Conservation (phyloP, 2,329 filamentous ascomycete genomes). For the Clonostachys byssicola region DNA sequence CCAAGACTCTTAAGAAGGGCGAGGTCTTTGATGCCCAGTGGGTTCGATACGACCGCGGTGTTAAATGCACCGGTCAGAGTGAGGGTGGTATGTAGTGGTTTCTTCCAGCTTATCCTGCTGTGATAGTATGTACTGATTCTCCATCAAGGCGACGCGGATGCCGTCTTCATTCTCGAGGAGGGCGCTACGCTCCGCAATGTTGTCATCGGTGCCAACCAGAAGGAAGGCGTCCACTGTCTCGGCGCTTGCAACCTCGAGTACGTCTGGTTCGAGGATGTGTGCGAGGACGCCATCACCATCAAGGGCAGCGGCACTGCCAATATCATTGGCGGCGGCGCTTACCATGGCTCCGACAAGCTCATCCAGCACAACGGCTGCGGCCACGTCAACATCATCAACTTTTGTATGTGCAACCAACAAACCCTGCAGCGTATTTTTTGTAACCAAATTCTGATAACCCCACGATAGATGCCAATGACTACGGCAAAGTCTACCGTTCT, state of each 20-base stretch:
- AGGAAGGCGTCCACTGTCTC: constrained; percentile 46
- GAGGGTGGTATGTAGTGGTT: too few species aligned
- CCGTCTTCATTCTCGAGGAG: constrained; percentile 47
- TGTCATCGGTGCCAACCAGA: constrained; percentile 46
- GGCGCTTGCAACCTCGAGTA: constrained; percentile 35
- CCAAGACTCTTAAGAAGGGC: too few species aligned
- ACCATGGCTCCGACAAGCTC: constrained; percentile 37
- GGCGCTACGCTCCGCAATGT: constrained; percentile 47
- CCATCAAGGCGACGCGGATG: constrained; percentile 14
- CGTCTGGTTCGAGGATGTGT: constrained; percentile 39
- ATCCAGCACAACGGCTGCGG: constrained; percentile 39
- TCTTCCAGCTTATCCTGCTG: too few species aligned
- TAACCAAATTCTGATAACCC: too few species aligned
- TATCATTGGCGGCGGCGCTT: constrained; percentile 36
- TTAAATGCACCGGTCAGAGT: too few species aligned
- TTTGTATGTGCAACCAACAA: constrained; percentile 11
- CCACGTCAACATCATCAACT: constrained; percentile 28
- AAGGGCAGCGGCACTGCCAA: constrained; percentile 22
- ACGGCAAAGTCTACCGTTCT: constrained; percentile 42
- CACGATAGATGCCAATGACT: constrained; percentile 26
- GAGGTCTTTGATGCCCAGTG: too few species aligned
- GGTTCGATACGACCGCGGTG: too few species aligned
- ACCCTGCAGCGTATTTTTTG: too few species aligned
- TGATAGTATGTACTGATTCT: too few species aligned
- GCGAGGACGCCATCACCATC: constrained; percentile 32